These are phyloP conservation scores for Cephaloascus fragrans DNA, from an alignment of 805 yeast species.

Conservation along the genomic window DNA sequence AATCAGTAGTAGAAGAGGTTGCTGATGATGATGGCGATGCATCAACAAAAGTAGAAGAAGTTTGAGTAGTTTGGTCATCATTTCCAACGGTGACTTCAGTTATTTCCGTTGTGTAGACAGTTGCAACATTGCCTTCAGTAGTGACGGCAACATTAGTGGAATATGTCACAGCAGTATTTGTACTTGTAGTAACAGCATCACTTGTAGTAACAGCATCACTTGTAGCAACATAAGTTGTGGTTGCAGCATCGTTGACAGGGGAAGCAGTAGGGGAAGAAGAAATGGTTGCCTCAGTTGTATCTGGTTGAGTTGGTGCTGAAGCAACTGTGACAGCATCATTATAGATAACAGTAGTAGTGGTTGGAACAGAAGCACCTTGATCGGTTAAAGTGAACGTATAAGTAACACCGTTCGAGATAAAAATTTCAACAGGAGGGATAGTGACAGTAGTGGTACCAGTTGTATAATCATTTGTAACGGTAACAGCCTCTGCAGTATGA, in stretches of 20 bases:
- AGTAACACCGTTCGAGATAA: slow-evolving; percentile 41
- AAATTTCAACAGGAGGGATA: slow-evolving; percentile 42
- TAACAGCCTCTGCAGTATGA: slow-evolving; percentile 47
- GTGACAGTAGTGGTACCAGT: slow-evolving; percentile 40
- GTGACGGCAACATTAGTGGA: slow-evolving; percentile 7
- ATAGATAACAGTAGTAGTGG: slow-evolving; percentile 21
- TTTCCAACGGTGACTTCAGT: slow-evolving; percentile 6
- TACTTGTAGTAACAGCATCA: slow-evolving; percentile 10
- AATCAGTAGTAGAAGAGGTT: slow-evolving; percentile 6
- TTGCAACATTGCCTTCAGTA: slow-evolving; percentile 1
- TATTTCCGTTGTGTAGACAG: no score
- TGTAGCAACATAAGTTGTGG: slow-evolving; percentile 4
- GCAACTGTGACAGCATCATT: slow-evolving; percentile 7
- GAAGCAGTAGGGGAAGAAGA: slow-evolving; percentile 2
- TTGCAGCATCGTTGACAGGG: slow-evolving; percentile 10
- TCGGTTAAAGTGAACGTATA: slow-evolving; percentile 35
- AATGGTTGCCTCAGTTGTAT: slow-evolving; percentile 1
- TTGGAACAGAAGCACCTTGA: slow-evolving; percentile 20
- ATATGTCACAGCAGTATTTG: slow-evolving; percentile 4
- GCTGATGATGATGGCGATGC: slow-evolving; percentile 10
- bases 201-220: slow-evolving; percentile 7
- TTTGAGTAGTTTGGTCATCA: slow-evolving; percentile 2
- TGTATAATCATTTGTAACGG: slow-evolving; percentile 28
- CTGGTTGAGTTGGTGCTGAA: slow-evolving; percentile 3
- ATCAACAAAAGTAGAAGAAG: slow-evolving; percentile 6